Percentiles rank a stretch among this genome's conserved stretches.
These are phyloP conservation scores for Prunus armeniaca DNA, from an alignment of 306 rosid species.

Conservation along the genomic window DNA sequence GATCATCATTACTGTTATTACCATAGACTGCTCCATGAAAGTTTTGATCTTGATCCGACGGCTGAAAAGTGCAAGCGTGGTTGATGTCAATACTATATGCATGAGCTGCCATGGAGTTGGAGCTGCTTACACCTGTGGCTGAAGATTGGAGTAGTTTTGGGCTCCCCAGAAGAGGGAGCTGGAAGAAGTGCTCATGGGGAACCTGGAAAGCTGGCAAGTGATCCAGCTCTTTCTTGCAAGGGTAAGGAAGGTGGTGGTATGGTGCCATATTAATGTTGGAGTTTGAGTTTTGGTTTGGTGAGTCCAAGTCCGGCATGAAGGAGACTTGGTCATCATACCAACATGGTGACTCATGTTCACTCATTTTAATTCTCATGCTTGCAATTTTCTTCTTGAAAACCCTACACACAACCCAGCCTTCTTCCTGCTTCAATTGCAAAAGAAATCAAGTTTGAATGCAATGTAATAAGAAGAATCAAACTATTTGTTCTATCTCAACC, in stretches of 20 bases:
- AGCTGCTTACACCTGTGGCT: slow-evolving; percentile 9
- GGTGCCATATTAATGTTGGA: slow-evolving; percentile 31
- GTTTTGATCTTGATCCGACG: slow-evolving; percentile 36
- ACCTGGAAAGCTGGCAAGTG: slow-evolving; percentile 34
- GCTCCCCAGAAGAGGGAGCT: slow-evolving; percentile 59
- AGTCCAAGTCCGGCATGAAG: slow-evolving; percentile 68
- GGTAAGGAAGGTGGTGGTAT: slow-evolving; percentile 38
- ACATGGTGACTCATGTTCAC: slow-evolving; percentile 69
- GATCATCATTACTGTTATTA: slow-evolving; percentile 14
- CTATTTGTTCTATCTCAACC: neutral
- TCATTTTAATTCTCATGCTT: slow-evolving; percentile 51
- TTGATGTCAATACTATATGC: slow-evolving; percentile 40
- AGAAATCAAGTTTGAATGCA: neutral
- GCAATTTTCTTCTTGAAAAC: slow-evolving; percentile 93
- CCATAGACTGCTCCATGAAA: slow-evolving; percentile 29
- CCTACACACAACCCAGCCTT: slow-evolving; percentile 97
- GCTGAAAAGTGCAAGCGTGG: slow-evolving; percentile 28
- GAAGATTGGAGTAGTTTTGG: slow-evolving; percentile 46
- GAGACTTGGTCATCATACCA: slow-evolving; percentile 87
- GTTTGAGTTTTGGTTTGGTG: slow-evolving; percentile 55
- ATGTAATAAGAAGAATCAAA: neutral
- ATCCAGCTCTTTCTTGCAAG: slow-evolving; percentile 69
- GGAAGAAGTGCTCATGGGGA: slow-evolving; percentile 50
- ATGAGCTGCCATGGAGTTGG: slow-evolving; percentile 26
- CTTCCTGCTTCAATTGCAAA: slow-evolving; percentile 59